Conservation (phyloP, 73 alveolate genomes). For the Urostyla sp. region DNA sequence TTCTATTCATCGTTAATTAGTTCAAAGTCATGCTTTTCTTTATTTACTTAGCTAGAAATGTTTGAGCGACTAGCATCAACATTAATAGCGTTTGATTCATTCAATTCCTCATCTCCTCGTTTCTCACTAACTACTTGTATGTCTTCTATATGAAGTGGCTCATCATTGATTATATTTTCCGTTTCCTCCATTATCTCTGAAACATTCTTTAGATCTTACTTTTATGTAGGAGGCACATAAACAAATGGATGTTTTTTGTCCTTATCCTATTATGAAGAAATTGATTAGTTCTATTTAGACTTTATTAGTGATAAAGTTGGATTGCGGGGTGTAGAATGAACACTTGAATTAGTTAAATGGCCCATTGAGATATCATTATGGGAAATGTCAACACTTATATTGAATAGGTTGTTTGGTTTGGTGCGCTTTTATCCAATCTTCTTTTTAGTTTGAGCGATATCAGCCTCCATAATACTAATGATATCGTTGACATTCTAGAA, state of each 20-base stretch:
- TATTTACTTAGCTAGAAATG: too few relatives aligned
- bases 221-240: too few relatives aligned
- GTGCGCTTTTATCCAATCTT: background rate
- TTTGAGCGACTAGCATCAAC: background rate
- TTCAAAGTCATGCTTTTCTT: too few relatives aligned
- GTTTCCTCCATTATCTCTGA: background rate
- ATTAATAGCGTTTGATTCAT: background rate
- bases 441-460: background rate
- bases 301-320: background rate
- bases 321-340: conserved; percentile 22
- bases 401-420: background rate
- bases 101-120: background rate
- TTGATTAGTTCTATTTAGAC: background rate
- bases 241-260: background rate
- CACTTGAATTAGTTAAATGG: conserved; percentile 7
- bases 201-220: too few relatives aligned
- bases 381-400: conserved; percentile 29
- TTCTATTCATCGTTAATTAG: background rate
- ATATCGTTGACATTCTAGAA: conserved; percentile 17
- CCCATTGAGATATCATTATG: conserved; percentile 31
- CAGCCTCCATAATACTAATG: background rate
- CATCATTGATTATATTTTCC: background rate
- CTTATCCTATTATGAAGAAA: background rate
- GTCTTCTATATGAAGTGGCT: background rate
- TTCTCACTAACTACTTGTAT: background rate